A percentile compares a stretch with the other conserved stretches of the same genome.
Evolutionary conservation across 129 eudicot species (phyloP).

Genomic region (Silybum marianum): DNA sequence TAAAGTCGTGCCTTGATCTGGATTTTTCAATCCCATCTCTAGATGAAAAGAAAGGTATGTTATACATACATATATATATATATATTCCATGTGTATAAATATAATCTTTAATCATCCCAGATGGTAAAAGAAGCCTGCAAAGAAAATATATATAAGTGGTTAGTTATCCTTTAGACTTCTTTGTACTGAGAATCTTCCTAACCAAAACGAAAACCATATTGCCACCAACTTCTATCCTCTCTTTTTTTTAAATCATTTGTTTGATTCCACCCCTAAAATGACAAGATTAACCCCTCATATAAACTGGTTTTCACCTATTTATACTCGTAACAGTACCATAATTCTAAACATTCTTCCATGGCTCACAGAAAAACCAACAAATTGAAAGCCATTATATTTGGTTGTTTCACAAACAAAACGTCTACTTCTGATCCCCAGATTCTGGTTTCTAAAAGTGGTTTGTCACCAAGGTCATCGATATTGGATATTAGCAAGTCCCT

Average conservation of each 20-base stretch:
- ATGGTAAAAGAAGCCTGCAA: constrained; percentile 36
- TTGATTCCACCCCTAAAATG: constrained; percentile 35
- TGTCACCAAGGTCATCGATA: constrained; percentile 53
- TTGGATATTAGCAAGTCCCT: constrained; percentile 59
- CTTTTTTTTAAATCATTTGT: constrained; percentile 26
- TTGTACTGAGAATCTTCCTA: constrained; percentile 36
- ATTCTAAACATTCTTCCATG: constrained; percentile 23
- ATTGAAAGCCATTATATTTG: constrained; percentile 42
- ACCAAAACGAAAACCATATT: constrained; percentile 21
- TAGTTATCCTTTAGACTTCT: constrained; percentile 36
- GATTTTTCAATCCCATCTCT: constrained; percentile 3
- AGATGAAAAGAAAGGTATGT: not conserved
- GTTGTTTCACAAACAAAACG: constrained; percentile 48
- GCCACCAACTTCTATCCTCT: constrained; percentile 37
- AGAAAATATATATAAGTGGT: constrained; percentile 24
- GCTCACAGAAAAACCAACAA: constrained; percentile 31
- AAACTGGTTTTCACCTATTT: constrained; percentile 27
- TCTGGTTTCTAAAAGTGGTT: constrained; percentile 33
- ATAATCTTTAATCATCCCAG: not conserved
- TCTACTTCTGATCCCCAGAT: constrained; percentile 28
- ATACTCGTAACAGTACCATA: constrained; percentile 11
- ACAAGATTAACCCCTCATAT: constrained; percentile 20
- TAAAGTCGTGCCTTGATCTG: constrained; percentile 9
- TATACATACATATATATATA: not conserved
- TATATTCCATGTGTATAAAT: not conserved